Conservation (phyloP, 768 basidiomycete species). For the Mycena alexandri region DNA sequence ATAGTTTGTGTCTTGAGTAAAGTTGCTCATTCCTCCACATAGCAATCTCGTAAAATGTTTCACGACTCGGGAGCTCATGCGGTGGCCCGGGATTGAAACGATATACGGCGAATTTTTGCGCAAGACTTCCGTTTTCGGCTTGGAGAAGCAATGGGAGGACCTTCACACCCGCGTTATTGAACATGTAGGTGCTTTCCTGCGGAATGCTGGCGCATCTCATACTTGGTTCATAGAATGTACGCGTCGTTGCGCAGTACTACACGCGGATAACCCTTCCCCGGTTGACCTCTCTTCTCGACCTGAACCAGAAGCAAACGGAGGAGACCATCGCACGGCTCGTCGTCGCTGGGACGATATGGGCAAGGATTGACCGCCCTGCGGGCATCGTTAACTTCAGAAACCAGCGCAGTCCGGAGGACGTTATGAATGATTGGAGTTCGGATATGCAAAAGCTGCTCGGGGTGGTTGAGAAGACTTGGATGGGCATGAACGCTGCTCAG, state of each 20-base stretch:
- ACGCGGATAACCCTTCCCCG: conserved; percentile 90
- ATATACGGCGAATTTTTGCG: conserved; percentile 89
- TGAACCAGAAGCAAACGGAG: conserved; percentile 86
- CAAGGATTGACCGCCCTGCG: conserved; percentile 91
- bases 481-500: conserved; percentile 92
- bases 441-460: conserved; percentile 94
- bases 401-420: conserved; percentile 88
- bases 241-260: conserved; percentile 94
- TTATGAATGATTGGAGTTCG: conserved; percentile 98
- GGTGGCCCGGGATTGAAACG: conserved; percentile 94
- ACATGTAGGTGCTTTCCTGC: conserved; percentile 72
- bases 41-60: conserved; percentile 97
- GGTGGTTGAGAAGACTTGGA: conserved; percentile 98
- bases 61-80: conserved; percentile 91
- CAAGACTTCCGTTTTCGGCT: conserved; percentile 83
- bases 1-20: conserved; percentile 1
- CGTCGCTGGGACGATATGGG: conserved; percentile 92
- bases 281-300: conserved; percentile 88
- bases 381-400: conserved; percentile 91
- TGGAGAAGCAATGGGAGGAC: conserved; percentile 91
- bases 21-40: conserved; percentile 32
- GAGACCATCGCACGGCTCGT: conserved; percentile 91
- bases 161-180: conserved; percentile 96
- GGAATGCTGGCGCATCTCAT: conserved; percentile 10
- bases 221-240: conserved; percentile 80